Conservation (phyloP, 2,329 filamentous ascomycete species). For the Exophiala oligosperma region DNA sequence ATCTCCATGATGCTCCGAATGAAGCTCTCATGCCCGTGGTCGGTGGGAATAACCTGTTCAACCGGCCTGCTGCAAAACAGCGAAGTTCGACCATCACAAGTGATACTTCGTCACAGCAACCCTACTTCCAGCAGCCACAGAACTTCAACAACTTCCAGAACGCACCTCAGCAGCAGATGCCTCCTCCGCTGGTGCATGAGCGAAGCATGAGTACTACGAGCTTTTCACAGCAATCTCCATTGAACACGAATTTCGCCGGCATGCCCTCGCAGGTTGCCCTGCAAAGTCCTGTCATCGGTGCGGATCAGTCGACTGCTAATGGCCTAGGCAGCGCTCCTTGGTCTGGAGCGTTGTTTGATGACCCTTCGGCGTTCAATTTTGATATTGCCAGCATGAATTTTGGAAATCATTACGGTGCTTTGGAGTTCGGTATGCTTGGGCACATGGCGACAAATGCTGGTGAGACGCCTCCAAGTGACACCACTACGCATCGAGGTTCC, state of each 20-base stretch:
- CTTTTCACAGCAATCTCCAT: constrained; percentile 68
- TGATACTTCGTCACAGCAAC: constrained; percentile 34
- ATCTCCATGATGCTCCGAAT: constrained; percentile 91
- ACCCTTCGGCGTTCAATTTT: constrained; percentile 92
- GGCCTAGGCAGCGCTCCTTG: constrained; percentile 36
- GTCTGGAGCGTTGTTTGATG: constrained; percentile 71
- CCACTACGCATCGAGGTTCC: constrained; percentile 47
- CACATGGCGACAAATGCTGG: constrained; percentile 92
- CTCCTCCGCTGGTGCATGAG: constrained; percentile 46
- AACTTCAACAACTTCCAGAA: constrained; percentile 41
- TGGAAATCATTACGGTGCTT: constrained; percentile 90
- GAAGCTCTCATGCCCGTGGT: constrained; percentile 87
- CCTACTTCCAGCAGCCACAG: constrained; percentile 42
- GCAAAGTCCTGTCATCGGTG: constrained; percentile 41
- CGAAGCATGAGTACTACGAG: constrained; percentile 51
- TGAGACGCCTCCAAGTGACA: constrained; percentile 73
- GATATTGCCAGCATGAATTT: constrained; percentile 93
- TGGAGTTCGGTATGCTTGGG: constrained; percentile 94
- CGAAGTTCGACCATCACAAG: constrained; percentile 29
- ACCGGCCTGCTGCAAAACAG: constrained; percentile 45
- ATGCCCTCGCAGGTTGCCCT: constrained; percentile 40
- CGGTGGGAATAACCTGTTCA: constrained; percentile 66
- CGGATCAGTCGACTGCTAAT: constrained; percentile 37
- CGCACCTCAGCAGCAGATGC: constrained; percentile 38
- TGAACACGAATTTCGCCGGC: constrained; percentile 69